phyloP scores from a whole-genome alignment of 495 filamentous ascomycete species.

The Xylaria scruposa region DNA sequence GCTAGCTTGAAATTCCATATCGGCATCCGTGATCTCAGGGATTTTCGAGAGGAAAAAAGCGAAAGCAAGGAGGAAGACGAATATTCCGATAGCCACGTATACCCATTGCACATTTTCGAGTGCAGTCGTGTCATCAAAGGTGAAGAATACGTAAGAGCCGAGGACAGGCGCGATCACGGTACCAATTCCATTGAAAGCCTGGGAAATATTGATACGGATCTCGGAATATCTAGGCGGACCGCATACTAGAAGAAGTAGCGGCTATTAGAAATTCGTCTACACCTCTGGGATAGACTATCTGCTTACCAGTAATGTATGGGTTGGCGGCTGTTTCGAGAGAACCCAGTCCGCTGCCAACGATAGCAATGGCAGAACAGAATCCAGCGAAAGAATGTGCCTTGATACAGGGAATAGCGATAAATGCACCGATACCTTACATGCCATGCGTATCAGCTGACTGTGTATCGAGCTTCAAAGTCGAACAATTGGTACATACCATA shows the following conservation, averaged over 20 bases:
- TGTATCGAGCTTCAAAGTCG: conserved; percentile 30
- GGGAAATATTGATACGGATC: conserved; percentile 71
- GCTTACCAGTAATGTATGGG: conserved; percentile 61
- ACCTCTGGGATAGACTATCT: not conserved
- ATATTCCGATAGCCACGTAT: conserved; percentile 74
- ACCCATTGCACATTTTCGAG: conserved; percentile 74
- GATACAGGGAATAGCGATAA: conserved; percentile 49
- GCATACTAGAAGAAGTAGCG: conserved; percentile 49
- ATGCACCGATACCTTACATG: conserved; percentile 39
- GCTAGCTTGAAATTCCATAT: conserved; percentile 65
- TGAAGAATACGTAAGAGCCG: conserved; percentile 73
- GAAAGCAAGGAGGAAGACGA: conserved; percentile 68
- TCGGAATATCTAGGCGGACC: conserved; percentile 72
- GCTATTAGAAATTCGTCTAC: not conserved
- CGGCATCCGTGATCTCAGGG: conserved; percentile 76
- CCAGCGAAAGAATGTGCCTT: conserved; percentile 65
- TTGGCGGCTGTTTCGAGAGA: conserved; percentile 78
- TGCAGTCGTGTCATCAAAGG: conserved; percentile 55
- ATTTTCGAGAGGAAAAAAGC: conserved; percentile 70
- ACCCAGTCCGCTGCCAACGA: conserved; percentile 72
- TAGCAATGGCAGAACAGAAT: conserved; percentile 73
- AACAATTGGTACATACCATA: conserved; percentile 51
- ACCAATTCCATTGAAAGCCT: conserved; percentile 73
- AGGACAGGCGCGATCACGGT: conserved; percentile 68
- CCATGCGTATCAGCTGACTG: conserved; percentile 3